Conservation (phyloP, 106 monocot genomes). For the Ottelia alismoides region DNA sequence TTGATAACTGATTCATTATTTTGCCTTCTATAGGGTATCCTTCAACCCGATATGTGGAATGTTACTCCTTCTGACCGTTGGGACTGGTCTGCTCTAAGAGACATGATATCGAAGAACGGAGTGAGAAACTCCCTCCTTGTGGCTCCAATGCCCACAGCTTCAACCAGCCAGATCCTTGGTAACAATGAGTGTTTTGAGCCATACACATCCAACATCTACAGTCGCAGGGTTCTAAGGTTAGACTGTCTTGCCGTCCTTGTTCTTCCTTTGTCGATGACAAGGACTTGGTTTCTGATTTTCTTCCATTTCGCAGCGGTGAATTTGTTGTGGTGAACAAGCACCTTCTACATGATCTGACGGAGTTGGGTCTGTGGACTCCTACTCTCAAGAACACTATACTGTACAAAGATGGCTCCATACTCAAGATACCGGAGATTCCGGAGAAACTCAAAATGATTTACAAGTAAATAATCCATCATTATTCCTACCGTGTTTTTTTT, state of each 20-base stretch:
- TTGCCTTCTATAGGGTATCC: slow-evolving; percentile 38
- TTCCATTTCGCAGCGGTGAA: slow-evolving; percentile 45
- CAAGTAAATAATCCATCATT: slow-evolving; percentile 22
- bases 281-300: background rate
- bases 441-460: slow-evolving; percentile 52
- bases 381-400: slow-evolving; percentile 62
- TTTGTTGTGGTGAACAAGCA: slow-evolving; percentile 91
- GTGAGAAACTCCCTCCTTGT: slow-evolving; percentile 85
- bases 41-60: slow-evolving; percentile 96
- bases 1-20: no score
- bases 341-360: slow-evolving; percentile 72
- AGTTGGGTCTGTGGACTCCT: slow-evolving; percentile 66
- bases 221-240: slow-evolving; percentile 67
- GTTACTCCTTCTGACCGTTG: slow-evolving; percentile 55
- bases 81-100: slow-evolving; percentile 57
- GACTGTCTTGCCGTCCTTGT: background rate
- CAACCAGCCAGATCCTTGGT: slow-evolving; percentile 92
- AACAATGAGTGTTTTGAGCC: slow-evolving; percentile 93
- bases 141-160: slow-evolving; percentile 95
- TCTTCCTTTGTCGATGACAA: background rate
- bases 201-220: slow-evolving; percentile 85
- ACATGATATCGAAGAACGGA: slow-evolving; percentile 55
- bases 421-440: slow-evolving; percentile 40
- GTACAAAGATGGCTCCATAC: slow-evolving; percentile 54
- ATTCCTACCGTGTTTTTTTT: background rate